Conservation (phyloP, 1,139 yeast genomes). For the Saccharomycopsis hybrid region DNA sequence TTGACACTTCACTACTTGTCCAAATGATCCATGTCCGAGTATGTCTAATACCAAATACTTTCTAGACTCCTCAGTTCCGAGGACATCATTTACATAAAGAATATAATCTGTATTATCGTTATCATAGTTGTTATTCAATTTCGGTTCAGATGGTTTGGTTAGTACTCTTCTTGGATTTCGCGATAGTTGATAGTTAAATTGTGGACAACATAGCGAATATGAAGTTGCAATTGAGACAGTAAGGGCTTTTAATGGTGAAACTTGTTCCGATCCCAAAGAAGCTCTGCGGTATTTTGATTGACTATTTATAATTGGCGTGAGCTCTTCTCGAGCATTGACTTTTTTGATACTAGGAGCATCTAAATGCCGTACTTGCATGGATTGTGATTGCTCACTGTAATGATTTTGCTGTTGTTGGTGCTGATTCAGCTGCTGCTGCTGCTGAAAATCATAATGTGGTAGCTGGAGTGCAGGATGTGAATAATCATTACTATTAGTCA, state of each 20-base stretch:
- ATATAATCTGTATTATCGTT: constrained; percentile 89
- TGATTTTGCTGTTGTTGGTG: constrained; percentile 31
- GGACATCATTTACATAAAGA: constrained; percentile 84
- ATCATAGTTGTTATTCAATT: constrained; percentile 76
- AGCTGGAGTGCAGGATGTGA: too few relatives aligned
- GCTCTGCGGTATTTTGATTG: constrained; percentile 80
- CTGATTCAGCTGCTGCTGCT: constrained; percentile 23
- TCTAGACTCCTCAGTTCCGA: constrained; percentile 83
- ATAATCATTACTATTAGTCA: too few relatives aligned
- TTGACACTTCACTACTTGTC: constrained; percentile 90
- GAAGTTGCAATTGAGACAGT: constrained; percentile 75
- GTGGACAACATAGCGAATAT: constrained; percentile 80
- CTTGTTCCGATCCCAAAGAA: constrained; percentile 66
- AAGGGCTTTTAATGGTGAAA: constrained; percentile 82
- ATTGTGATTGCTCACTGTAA: too few relatives aligned
- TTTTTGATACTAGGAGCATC: constrained; percentile 40
- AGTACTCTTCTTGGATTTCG: constrained; percentile 87
- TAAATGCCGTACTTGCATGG: constrained; percentile 21
- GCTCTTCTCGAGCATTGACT: constrained; percentile 43
- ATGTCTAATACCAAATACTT: constrained; percentile 85
- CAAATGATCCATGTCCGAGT: constrained; percentile 95
- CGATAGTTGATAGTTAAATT: constrained; percentile 74
- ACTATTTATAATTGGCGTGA: constrained; percentile 55
- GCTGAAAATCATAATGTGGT: constrained; percentile 12
- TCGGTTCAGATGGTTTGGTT: constrained; percentile 88